Evolutionary conservation across 345 rosid genomes (phyloP), one percentile per base, ranked within the genome.

Genomic region (Arabis alpina): DNA sequence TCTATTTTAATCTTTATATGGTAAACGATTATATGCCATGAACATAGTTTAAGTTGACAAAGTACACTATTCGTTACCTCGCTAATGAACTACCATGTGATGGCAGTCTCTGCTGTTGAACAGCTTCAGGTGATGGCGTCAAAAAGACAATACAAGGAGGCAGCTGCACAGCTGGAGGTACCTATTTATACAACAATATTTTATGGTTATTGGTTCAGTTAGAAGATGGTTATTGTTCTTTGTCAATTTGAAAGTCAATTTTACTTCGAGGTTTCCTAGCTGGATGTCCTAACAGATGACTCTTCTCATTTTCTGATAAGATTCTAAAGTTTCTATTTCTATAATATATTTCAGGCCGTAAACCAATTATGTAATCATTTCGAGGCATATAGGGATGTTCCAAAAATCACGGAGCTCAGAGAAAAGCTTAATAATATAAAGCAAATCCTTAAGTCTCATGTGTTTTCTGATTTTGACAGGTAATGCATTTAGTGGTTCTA

Each of bases 81-180:
- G 55, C 28, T 64, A 28, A 13, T 47, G 68, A 56, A 54, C 80
- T 76, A 71, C 61, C 45, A 8, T 77, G 56, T 25, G 60, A 55
- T 80, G 67, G 66, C 87, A 94, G 99, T 94, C 54, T 94, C 99
- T 77, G 98, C 99, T 75, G 89, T 94, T 63, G 99, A 94, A 82
- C 99, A 94, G 75, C 98, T 94, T 77, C 99, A 94, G 78, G 85
- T 87, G 66, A 91, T 94, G 99, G 93, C 99, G 40, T 94, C 99
- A 39, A 94, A 94, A 83, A 83, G 96, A 43, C 96, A 91, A 55
- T 94, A 94, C 75, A 94, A 85, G 71, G 99, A 94, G 82, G 96
- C 93, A 72, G 95, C 98, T 83, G 99, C 92, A 56, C 99, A 94
- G 82, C 81, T 94, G 44, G 99, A 94, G 99, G 99, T 93, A 80